Evolutionary conservation across 2,329 filamentous ascomycete species (phyloP).

Genomic region (Alternaria atra): DNA sequence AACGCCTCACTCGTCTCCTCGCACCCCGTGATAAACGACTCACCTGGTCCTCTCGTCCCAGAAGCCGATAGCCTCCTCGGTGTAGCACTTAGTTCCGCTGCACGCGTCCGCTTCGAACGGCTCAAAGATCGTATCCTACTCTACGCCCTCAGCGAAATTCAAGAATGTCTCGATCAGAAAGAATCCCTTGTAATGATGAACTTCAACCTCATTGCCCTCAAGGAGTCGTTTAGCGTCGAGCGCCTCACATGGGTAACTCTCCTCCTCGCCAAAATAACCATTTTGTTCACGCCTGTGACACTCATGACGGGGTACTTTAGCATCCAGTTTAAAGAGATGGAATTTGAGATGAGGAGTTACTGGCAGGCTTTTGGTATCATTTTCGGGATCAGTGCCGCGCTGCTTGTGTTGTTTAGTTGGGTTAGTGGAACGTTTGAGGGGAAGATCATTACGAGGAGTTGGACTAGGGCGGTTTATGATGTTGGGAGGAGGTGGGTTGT

Average conservation of each 20-base stretch:
- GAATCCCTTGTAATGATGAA: conserved; percentile 75
- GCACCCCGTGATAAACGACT: conserved; percentile 19
- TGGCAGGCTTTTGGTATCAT: conserved; percentile 74
- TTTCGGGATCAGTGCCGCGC: conserved; percentile 65
- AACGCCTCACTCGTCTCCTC: conserved; percentile 43
- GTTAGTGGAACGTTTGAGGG: conserved; percentile 67
- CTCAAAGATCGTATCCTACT: conserved; percentile 67
- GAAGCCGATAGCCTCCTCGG: conserved; percentile 54
- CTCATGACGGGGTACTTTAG: conserved; percentile 80
- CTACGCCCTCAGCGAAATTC: conserved; percentile 69
- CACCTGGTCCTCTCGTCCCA: conserved; percentile 34
- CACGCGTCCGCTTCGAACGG: conserved; percentile 66
- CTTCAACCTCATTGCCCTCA: conserved; percentile 79
- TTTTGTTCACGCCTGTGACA: conserved; percentile 78
- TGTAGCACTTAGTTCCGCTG: conserved; percentile 58
- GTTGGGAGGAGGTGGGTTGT: conserved; percentile 35
- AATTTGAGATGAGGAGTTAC: conserved; percentile 70
- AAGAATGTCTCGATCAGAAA: conserved; percentile 73
- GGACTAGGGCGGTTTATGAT: conserved; percentile 43
- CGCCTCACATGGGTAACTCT: conserved; percentile 76
- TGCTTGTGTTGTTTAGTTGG: conserved; percentile 66
- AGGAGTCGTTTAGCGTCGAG: conserved; percentile 76
- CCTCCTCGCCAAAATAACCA: conserved; percentile 76
- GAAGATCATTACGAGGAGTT: conserved; percentile 60
- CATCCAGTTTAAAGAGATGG: conserved; percentile 67